Evolutionary conservation across 176 grass and related monocot genomes (phyloP), one percentile per base, ranked within the genome.

Genomic region (Musa troglodytarum): DNA sequence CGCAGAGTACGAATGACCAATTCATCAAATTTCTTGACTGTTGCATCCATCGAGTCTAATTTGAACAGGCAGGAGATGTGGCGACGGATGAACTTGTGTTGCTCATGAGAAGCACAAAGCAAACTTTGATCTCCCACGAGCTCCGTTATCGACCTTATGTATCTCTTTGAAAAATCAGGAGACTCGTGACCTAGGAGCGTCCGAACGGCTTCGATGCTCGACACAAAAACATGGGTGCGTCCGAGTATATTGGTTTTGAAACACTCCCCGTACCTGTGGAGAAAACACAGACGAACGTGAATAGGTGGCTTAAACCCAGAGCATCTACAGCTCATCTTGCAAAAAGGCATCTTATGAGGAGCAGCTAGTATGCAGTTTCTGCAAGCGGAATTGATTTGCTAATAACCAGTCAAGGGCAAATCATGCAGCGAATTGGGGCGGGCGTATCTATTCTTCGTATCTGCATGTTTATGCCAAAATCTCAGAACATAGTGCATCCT

Each of bases 101-200:
- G 56, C 10, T 70, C 77, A 70, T 88, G 90, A 53, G 86, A 87
- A 68, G 82, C 75, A 73, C 90, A 97, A 20, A 97, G 87, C 62
- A 93, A 83, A 84, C 90, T 97, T 67, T 97, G 82, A 53, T 88
- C 59, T 68, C 93, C 90, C 50, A 92, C 76, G 53, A 97, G 82
- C 49, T 86, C 83, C 3, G 87, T 81, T 14, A 92, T 83, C 53
- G 90, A 90, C 80, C 85, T 87, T 51, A 92, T 87, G 69, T 97
- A 97, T 65, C 90, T 89, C 85, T 97, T 97, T 66, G 90, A 63
- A 52, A 97, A 87, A 64, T 87, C 68, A 65, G 82, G 53, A 10
- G 86, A 86, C n/a, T 92, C 82, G 51, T 75, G 79, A 8, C 81
- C 79, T 16, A 92, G 82, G 17, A 92, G 77, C 10, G 51, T 65